Evolutionary conservation across 2,329 filamentous ascomycete genomes (phyloP), one percentile per base, ranked within the genome.

Genomic region (Botrytis hyacinthi): DNA sequence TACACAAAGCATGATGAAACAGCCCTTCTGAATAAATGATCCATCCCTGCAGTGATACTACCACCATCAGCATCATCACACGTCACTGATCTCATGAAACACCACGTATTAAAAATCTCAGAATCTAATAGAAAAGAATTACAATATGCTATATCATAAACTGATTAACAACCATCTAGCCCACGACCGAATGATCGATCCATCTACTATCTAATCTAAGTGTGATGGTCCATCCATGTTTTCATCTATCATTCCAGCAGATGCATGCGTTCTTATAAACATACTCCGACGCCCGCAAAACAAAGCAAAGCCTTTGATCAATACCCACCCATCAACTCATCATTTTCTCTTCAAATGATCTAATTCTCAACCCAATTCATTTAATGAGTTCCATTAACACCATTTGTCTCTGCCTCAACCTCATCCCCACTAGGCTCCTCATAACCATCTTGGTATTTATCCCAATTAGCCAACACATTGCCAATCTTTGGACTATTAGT

Each of bases 401-500:
- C 48, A 44, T 69, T 57, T 42, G 65, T 16, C 20, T 67, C 65
- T n/a, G 51, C 35, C 32, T 69, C 66, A 37, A 57, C 48, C 37
- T 69, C 66, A 42, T 69, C 66, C 1, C 48, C 66, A 44, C 48
- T 69, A 10, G 66, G 26, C 29, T 69, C 65, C 37, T 54, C 66
- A 44, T 69, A 69, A 20, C 66, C 66, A 57, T 81, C 78, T 72
- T 82, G 78, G 73, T 81, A 82, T 67, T 80, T 81, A 22, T 81
- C 79, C 81, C 81, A 82, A 68, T 81, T 82, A 6, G 80, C 80
- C 63, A 82, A 71, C 3, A 82, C 78, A 9, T 79, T 78, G 18
- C 78, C 79, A 73, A 82, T 82, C 77, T 79, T 81, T 8, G 81
- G 81, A 29, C 76, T 78, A 85, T 97, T 98, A 72, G 96, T 99